Conservation (phyloP, 257 asterid species). For the Euphrasia confusa region DNA sequence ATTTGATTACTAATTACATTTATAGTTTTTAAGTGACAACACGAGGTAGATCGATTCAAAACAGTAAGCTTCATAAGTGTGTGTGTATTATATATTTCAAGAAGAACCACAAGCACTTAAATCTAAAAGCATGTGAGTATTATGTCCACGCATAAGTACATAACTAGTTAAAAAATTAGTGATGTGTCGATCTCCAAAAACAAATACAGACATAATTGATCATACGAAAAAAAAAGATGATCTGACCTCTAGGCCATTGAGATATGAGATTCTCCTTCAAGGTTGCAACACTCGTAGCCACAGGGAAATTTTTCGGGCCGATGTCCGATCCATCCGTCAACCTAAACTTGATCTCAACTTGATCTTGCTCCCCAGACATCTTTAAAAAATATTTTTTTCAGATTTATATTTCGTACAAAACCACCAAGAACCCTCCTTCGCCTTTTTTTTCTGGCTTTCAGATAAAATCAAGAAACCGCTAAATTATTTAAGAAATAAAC, state of each 20-base stretch:
- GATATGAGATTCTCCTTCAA: slow-evolving; percentile 82
- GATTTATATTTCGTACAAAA: slow-evolving; percentile 14
- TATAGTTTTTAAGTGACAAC: too few relatives aligned
- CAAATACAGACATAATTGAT: background rate
- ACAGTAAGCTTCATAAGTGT: too few relatives aligned
- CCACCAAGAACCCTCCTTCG: slow-evolving; percentile 12
- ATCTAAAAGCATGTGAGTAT: background rate
- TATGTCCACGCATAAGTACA: background rate
- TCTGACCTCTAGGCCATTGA: slow-evolving; percentile 92
- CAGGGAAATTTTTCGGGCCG: slow-evolving; percentile 65
- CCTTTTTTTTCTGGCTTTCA: background rate
- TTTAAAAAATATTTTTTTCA: slow-evolving; percentile 23
- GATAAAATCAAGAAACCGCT: background rate
- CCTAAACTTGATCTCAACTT: slow-evolving; percentile 82
- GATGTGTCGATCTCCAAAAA: slow-evolving; percentile 3
- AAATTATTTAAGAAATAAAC: background rate
- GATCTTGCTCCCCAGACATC: slow-evolving; percentile 74
- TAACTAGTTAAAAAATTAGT: background rate
- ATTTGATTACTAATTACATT: background rate
- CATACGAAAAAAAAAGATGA: slow-evolving; percentile 16
- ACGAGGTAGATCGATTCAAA: too few relatives aligned
- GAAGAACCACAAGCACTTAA: background rate
- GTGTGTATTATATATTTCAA: background rate
- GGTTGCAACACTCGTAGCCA: slow-evolving; percentile 59
- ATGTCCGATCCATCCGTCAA: slow-evolving; percentile 88